phyloP scores from a whole-genome alignment of 306 rosid genomes.

The Herpetospermum pedunculosum region DNA sequence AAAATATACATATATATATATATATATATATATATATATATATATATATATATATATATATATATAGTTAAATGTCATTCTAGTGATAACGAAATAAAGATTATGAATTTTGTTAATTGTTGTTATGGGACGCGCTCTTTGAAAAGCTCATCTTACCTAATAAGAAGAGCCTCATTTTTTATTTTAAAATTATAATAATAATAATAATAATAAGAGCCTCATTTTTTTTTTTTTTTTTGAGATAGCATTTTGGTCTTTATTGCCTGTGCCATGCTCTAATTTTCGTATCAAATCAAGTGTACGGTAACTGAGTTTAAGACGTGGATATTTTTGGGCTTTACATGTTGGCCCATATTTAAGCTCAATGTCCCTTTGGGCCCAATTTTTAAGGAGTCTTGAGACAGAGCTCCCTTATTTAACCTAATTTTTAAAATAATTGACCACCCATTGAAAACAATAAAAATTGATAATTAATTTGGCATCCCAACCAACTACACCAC shows the following conservation, averaged over 20 bases:
- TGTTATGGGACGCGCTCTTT: neutral
- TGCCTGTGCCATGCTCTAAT: constrained; percentile 5
- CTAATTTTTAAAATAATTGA: too few relatives aligned
- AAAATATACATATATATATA: too few relatives aligned
- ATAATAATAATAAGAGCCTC: too few relatives aligned
- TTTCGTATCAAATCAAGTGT: neutral
- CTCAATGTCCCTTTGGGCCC: neutral
- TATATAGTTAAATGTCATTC: neutral
- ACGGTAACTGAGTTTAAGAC: neutral
- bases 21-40: too few relatives aligned
- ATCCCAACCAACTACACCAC: neutral
- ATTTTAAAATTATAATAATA: too few relatives aligned
- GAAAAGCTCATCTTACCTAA: constrained; percentile 8
- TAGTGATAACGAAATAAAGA: neutral
- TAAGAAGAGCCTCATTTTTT: neutral
- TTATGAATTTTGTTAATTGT: neutral
- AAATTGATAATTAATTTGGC: too few relatives aligned
- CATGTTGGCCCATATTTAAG: neutral
- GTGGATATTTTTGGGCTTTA: neutral
- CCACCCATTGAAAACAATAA: too few relatives aligned
- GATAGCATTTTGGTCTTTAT: neutral
- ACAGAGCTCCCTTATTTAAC: neutral
- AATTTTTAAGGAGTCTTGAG: neutral
- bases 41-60: too few relatives aligned
- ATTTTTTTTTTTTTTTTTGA: too few relatives aligned